Evolutionary conservation across 2,329 filamentous ascomycete genomes (phyloP).

Genomic region (Sporothrix phasma): DNA sequence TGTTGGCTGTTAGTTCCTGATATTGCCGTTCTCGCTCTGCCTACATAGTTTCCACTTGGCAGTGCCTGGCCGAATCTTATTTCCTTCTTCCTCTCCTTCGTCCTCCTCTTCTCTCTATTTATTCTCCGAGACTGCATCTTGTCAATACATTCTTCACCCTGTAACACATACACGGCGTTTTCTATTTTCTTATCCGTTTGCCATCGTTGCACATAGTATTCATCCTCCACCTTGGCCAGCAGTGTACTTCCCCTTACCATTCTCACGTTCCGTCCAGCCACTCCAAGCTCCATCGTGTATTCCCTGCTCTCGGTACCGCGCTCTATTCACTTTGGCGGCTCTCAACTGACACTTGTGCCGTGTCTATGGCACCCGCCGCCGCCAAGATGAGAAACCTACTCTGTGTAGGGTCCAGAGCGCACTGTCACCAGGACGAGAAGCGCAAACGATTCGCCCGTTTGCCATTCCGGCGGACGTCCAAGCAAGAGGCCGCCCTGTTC

Average conservation of each 20-base stretch:
- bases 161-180: background rate
- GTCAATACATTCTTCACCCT: background rate
- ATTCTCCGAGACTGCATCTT: background rate
- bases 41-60: background rate
- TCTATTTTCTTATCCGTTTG: background rate
- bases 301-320: background rate
- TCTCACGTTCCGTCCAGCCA: background rate
- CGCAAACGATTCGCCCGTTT: slow-evolving; percentile 3
- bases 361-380: background rate
- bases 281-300: background rate
- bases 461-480: slow-evolving; percentile 1
- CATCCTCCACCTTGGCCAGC: background rate
- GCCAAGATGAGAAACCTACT: slow-evolving; percentile 9
- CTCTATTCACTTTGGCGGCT: background rate
- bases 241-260: background rate
- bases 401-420: slow-evolving; percentile 2
- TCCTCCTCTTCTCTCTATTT: background rate
- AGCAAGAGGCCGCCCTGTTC: background rate
- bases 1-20: too few species aligned
- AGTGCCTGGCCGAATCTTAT: background rate
- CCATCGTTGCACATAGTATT: background rate
- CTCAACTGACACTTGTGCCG: background rate
- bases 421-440: slow-evolving; percentile 3
- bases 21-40: background rate
- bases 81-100: too few species aligned